Evolutionary conservation across 208 protist species (phyloP), one percentile per base, ranked within the genome.

Genomic region (Trypanosoma avium): DNA sequence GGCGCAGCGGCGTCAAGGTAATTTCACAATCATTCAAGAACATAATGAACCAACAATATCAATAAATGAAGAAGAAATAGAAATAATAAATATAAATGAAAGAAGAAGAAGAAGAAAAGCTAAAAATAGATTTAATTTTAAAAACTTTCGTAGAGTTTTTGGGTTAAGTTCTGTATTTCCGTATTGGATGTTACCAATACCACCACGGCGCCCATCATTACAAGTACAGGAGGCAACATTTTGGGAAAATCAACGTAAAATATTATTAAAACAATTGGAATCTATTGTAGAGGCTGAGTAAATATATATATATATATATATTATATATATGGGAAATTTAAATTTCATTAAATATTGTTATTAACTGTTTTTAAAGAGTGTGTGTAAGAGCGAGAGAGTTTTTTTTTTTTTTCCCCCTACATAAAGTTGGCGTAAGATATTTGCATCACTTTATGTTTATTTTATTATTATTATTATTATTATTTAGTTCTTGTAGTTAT

Each of bases 181-280:
- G 1, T 68, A 27, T 8, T 81, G 67, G 69, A 54, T 84, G 7
- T 43, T 81, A 63, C 78, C 76, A 32, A 55, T 75, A 3, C 29
- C 57, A 29, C 79, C 83, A 17, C 48, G 54, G 57, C 56, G 77
- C 13, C 57, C 61, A 0, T 19, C 67, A 38, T 56, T 48, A 26
- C 69, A 56, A 70, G 65, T 45, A 57, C 59, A 63, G 46, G 78
- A 90, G 58, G 61, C 57, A 19, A 46, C 43, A 19, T 90, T 90
- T 61, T 82, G 81, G 78, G 46, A 54, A 9, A 64, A 55, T 1
- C 30, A 84, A 43, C 46, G 42, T 8, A 65, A 58, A n/a, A 70
- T 70, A 6, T 62, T 88, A 12, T 55, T 81, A 45, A 61, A 62
- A 19, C 79, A 84, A 47, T 55, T 92, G 56, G 69, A 69, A 55